A percentile compares a stretch with the other conserved stretches of the same genome.
These are phyloP conservation scores for Metahyphopichia silvanorum DNA, from an alignment of 805 yeast genomes.

Conservation along the genomic window DNA sequence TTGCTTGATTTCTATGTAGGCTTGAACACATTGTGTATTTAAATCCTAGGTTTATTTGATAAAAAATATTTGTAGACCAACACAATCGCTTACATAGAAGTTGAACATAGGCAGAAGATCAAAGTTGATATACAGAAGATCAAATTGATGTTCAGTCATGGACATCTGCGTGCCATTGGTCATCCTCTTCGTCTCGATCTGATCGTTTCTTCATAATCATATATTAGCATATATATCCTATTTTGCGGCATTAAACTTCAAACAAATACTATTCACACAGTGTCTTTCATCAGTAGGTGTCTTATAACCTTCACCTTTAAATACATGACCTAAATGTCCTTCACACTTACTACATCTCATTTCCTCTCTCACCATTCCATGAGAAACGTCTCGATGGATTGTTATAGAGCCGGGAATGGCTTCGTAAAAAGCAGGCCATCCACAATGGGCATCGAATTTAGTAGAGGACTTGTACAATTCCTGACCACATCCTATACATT, in stretches of 20 bases:
- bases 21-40: too few species aligned
- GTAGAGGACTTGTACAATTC: slow-evolving; percentile 79
- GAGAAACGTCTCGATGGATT: slow-evolving; percentile 54
- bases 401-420: slow-evolving; percentile 79
- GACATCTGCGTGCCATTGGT: too few species aligned
- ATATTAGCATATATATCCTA: too few species aligned
- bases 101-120: too few species aligned
- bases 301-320: slow-evolving; percentile 87
- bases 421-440: slow-evolving; percentile 97
- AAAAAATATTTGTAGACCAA: too few species aligned
- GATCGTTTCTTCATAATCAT: too few species aligned
- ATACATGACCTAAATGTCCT: slow-evolving; percentile 94
- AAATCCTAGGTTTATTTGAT: too few species aligned
- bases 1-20: too few species aligned
- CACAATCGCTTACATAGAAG: too few species aligned
- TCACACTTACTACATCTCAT: slow-evolving; percentile 87
- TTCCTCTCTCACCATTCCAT: slow-evolving; percentile 84
- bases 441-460: slow-evolving; percentile 89
- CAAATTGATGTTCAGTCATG: too few species aligned
- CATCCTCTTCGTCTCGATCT: too few species aligned
- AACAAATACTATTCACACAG: slow-evolving; percentile 84
- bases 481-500: slow-evolving; percentile 80
- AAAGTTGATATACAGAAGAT: too few species aligned
- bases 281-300: slow-evolving; percentile 91
- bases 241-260: slow-evolving; percentile 52